These are phyloP conservation scores for Xylariaceae sp. DNA, from an alignment of 2,329 filamentous ascomycete species.

Conservation along the genomic window DNA sequence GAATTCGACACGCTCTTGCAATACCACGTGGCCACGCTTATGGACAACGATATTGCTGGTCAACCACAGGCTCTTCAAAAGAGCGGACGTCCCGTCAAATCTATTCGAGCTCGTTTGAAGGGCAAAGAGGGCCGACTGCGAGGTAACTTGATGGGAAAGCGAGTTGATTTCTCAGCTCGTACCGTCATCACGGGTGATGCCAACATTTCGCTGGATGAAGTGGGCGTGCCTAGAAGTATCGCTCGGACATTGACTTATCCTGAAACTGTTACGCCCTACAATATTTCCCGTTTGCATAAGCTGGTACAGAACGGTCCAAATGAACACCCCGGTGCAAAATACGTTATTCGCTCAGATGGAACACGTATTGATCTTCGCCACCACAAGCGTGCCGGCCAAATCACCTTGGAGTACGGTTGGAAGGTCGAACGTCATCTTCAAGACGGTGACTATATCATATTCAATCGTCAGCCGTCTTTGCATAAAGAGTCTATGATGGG, in stretches of 20 bases:
- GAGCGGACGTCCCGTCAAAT: constrained; percentile 92
- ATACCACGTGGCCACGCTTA: constrained; percentile 97
- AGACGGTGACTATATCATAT: constrained; percentile 96
- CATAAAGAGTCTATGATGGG: constrained; percentile 99
- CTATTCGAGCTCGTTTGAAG: constrained; percentile 94
- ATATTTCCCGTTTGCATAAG: constrained; percentile 85
- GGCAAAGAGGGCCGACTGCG: constrained; percentile 97
- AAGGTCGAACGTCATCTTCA: constrained; percentile 97
- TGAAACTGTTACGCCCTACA: constrained; percentile 95
- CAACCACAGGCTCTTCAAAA: constrained; percentile 94
- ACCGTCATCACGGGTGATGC: constrained; percentile 99
- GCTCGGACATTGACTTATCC: constrained; percentile 92
- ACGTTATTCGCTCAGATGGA: constrained; percentile 89
- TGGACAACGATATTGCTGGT: constrained; percentile 99
- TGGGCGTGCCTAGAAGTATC: constrained; percentile 91
- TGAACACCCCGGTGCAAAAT: constrained; percentile 92
- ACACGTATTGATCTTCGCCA: constrained; percentile 92
- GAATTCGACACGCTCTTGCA: constrained; percentile 92
- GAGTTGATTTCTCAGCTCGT: constrained; percentile 98
- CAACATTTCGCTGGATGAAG: constrained; percentile 92
- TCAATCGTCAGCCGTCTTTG: constrained; percentile 97
- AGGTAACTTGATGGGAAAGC: constrained; percentile 99
- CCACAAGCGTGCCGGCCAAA: constrained; percentile 80
- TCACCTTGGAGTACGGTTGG: constrained; percentile 91
- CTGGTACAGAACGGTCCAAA: constrained; percentile 91